Evolutionary conservation across 306 rosid genomes (phyloP).

Genomic region (Lotus japonicus): DNA sequence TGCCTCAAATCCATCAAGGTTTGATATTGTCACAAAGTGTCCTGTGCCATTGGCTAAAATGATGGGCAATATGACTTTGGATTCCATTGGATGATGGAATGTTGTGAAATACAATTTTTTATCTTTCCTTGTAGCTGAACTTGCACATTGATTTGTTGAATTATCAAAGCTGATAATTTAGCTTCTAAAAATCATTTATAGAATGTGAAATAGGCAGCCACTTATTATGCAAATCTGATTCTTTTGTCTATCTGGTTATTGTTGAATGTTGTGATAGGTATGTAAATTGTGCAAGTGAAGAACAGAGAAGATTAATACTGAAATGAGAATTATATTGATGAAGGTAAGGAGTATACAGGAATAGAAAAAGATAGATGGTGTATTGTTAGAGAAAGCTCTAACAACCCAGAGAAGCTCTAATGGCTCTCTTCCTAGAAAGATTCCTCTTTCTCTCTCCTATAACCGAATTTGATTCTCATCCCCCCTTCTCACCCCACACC

Average conservation of each 20-base stretch:
- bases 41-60: slow-evolving; percentile 63
- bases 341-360: too few species aligned
- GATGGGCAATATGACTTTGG: slow-evolving; percentile 63
- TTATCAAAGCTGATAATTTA: neutral
- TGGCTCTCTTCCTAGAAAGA: too few species aligned
- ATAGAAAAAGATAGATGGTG: too few species aligned
- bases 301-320: too few species aligned
- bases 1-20: slow-evolving; percentile 56
- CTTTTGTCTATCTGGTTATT: neutral
- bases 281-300: too few species aligned
- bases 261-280: too few species aligned
- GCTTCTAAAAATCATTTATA: neutral
- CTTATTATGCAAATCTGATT: neutral
- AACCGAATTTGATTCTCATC: too few species aligned
- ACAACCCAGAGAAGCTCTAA: too few species aligned
- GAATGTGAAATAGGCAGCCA: neutral
- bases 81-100: slow-evolving; percentile 33
- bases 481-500: too few species aligned
- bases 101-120: neutral
- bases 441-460: too few species aligned
- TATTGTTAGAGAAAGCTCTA: too few species aligned
- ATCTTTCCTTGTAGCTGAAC: neutral
- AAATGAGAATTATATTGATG: too few species aligned
- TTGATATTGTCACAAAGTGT: slow-evolving; percentile 71
- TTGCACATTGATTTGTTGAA: neutral